These are phyloP conservation scores for Trifolium repens DNA, from an alignment of 306 rosid species.

Conservation along the genomic window DNA sequence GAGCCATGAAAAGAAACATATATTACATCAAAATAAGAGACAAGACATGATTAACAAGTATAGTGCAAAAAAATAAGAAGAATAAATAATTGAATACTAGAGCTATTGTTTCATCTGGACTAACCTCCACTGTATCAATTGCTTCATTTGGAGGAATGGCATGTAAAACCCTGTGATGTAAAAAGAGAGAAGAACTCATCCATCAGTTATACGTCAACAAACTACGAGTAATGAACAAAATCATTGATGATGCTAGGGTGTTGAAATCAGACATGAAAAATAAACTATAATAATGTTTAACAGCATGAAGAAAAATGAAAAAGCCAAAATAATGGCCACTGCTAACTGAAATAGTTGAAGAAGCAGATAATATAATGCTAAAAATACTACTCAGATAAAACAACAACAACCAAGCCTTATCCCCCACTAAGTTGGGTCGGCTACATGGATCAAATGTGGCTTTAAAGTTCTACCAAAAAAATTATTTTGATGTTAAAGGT, in stretches of 20 bases:
- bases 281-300: too few relatives aligned
- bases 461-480: too few relatives aligned
- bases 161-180: constrained; percentile 74
- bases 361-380: too few relatives aligned
- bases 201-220: constrained; percentile 31
- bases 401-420: too few relatives aligned
- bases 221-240: constrained; percentile 1
- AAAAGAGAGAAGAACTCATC: constrained; percentile 12
- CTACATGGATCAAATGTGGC: too few relatives aligned
- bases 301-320: too few relatives aligned
- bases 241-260: not conserved
- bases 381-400: too few relatives aligned
- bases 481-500: too few relatives aligned
- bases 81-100: constrained; percentile 70
- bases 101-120: constrained; percentile 82
- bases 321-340: too few relatives aligned
- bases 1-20: constrained; percentile 24
- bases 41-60: not conserved
- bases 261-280: too few relatives aligned
- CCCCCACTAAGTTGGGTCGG: too few relatives aligned
- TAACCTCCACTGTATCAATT: constrained; percentile 95
- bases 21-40: constrained; percentile 1
- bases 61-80: not conserved
- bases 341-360: too few relatives aligned
- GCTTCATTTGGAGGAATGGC: constrained; percentile 96